A percentile compares a stretch with the other conserved stretches of the same genome.
phyloP scores from a whole-genome alignment of 495 filamentous ascomycete genomes.

The Aspergillus diversus region DNA sequence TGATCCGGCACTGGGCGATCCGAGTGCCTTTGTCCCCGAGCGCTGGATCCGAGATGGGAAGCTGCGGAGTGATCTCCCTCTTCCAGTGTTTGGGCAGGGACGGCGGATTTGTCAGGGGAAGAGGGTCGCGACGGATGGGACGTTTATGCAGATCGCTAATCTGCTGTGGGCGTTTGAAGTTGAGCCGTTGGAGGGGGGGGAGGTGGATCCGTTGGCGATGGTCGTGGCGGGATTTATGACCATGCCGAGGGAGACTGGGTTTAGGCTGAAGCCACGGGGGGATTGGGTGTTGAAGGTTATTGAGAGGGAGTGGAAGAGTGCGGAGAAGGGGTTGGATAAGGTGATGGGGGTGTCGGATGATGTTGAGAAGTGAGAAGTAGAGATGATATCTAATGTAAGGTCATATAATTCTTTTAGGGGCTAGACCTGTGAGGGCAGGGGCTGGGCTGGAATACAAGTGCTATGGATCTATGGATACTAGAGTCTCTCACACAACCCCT shows the following conservation, averaged over 20 bases:
- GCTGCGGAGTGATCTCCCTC: conserved; percentile 30
- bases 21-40: conserved; percentile 31
- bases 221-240: conserved; percentile 35
- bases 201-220: conserved; percentile 36
- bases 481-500: no score
- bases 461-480: no score
- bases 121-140: conserved; percentile 31
- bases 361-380: conserved; percentile 16
- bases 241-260: conserved; percentile 26
- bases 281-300: conserved; percentile 27
- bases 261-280: conserved; percentile 29
- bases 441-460: no score
- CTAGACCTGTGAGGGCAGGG: no score
- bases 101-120: conserved; percentile 38
- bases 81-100: conserved; percentile 37
- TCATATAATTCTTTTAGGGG: no score
- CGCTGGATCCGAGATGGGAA: conserved; percentile 26
- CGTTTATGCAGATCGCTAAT: conserved; percentile 33
- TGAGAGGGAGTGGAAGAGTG: conserved; percentile 20
- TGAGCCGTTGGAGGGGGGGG: conserved; percentile 24
- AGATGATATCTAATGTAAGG: no score
- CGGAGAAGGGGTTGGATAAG: conserved; percentile 20
- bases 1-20: conserved; percentile 26
- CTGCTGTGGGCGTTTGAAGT: conserved; percentile 39
- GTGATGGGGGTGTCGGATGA: conserved; percentile 19